Conservation (phyloP, 225 moss, liverwort and hornwort species). For the Sphagnum contortum region DNA sequence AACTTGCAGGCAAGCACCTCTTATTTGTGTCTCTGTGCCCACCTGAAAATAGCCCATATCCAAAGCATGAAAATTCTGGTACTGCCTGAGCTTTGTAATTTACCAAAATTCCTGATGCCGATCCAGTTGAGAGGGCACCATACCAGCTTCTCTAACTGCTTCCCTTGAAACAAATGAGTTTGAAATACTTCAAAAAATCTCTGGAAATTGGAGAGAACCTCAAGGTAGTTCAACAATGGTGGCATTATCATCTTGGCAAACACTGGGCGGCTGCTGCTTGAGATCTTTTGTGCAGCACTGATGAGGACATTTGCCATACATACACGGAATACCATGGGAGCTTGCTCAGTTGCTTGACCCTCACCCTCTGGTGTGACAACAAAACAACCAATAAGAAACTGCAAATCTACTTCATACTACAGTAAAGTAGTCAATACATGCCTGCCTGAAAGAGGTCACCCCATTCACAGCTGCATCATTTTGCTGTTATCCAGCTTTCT, state of each 20-base stretch:
- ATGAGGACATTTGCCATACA: constrained; percentile 98
- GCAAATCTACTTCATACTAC: neutral
- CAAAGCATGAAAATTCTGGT: neutral
- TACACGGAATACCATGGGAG: constrained; percentile 54
- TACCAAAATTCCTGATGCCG: neutral
- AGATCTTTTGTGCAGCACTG: constrained; percentile 79
- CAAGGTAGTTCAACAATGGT: constrained; percentile 50
- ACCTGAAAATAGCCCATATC: constrained; percentile 21
- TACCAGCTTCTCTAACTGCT: neutral
- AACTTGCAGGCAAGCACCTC: constrained; percentile 74
- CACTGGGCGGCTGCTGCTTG: constrained; percentile 33
- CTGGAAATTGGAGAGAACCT: constrained; percentile 19
- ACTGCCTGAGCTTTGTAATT: neutral
- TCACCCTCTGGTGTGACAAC: neutral
- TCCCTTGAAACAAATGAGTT: too few relatives aligned
- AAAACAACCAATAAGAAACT: neutral
- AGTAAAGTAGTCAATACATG: neutral
- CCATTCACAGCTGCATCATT: too few relatives aligned
- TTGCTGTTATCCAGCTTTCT: too few relatives aligned
- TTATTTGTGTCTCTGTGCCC: constrained; percentile 40
- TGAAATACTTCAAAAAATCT: too few relatives aligned
- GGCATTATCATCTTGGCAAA: constrained; percentile 60
- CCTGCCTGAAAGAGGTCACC: too few relatives aligned
- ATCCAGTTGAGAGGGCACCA: neutral
- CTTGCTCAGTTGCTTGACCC: neutral